These are phyloP conservation scores for Exophiala xenobiotica DNA, from an alignment of 2,329 filamentous ascomycete species.

Conservation along the genomic window DNA sequence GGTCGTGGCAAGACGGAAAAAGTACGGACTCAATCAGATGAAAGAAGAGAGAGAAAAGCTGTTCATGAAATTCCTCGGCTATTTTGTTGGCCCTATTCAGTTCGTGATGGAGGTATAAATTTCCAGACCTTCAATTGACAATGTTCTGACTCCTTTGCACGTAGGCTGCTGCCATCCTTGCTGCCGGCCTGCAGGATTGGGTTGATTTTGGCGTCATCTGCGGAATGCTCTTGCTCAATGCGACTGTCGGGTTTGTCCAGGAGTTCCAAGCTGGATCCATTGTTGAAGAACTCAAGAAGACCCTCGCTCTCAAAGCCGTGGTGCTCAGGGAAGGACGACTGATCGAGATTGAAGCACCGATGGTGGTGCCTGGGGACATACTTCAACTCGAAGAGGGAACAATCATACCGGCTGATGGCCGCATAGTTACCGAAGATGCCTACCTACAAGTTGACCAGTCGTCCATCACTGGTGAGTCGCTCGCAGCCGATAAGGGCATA, in stretches of 20 bases:
- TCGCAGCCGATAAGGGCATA: constrained; percentile 85
- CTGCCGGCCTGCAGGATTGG: constrained; percentile 83
- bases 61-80: constrained; percentile 75
- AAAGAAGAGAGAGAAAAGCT: constrained; percentile 87
- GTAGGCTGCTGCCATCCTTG: constrained; percentile 72
- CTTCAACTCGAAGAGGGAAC: constrained; percentile 87
- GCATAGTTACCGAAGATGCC: constrained; percentile 77
- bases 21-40: constrained; percentile 84
- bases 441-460: constrained; percentile 92
- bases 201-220: constrained; percentile 92
- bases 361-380: constrained; percentile 87
- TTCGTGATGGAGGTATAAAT: constrained; percentile 83
- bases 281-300: constrained; percentile 88
- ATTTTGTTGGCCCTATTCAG: constrained; percentile 86
- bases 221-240: constrained; percentile 79
- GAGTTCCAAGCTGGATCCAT: constrained; percentile 89
- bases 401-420: constrained; percentile 85
- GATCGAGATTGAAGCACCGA: constrained; percentile 75
- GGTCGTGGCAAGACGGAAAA: constrained; percentile 63
- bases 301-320: constrained; percentile 80
- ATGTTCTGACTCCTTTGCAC: constrained; percentile 20
- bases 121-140: not conserved
- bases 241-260: constrained; percentile 80
- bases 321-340: constrained; percentile 78
- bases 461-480: constrained; percentile 85